Evolutionary conservation across 2,329 filamentous ascomycete species (phyloP).

Genomic region (Hysterium pulicare): DNA sequence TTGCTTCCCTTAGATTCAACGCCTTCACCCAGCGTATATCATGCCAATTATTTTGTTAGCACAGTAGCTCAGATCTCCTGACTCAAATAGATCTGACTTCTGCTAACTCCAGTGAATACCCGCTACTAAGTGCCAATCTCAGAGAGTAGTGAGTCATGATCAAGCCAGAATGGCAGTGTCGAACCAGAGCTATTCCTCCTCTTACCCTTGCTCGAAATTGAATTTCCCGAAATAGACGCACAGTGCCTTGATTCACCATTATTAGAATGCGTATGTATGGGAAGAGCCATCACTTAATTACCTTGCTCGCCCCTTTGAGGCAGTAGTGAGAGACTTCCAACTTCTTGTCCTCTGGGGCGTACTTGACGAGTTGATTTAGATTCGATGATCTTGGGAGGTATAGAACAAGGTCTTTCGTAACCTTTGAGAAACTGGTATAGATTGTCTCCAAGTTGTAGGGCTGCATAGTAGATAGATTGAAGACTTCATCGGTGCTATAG

Average conservation of each 20-base stretch:
- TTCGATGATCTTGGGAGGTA: slow-evolving; percentile 68
- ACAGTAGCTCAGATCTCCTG: no score
- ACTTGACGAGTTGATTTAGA: slow-evolving; percentile 36
- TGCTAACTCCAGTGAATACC: no score
- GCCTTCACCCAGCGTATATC: no score
- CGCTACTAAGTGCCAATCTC: no score
- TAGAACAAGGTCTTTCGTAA: slow-evolving; percentile 59
- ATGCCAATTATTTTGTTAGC: no score
- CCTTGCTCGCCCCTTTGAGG: slow-evolving; percentile 85
- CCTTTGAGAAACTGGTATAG: slow-evolving; percentile 38
- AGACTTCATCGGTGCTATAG: slow-evolving; percentile 66
- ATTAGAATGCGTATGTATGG: neutral
- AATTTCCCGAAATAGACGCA: slow-evolving; percentile 4
- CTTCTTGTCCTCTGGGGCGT: slow-evolving; percentile 30
- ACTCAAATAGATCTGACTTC: no score
- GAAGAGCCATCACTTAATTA: slow-evolving; percentile 27
- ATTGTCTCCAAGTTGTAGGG: slow-evolving; percentile 65
- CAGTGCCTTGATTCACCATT: neutral
- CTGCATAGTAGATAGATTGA: slow-evolving; percentile 81
- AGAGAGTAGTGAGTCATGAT: no score
- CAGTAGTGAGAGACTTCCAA: slow-evolving; percentile 68
- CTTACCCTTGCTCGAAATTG: neutral
- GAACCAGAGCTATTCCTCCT: no score
- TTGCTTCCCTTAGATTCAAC: no score
- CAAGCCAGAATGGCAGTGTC: no score